phyloP scores from a whole-genome alignment of 75 land plant species.

The Cryptomeria japonica region DNA sequence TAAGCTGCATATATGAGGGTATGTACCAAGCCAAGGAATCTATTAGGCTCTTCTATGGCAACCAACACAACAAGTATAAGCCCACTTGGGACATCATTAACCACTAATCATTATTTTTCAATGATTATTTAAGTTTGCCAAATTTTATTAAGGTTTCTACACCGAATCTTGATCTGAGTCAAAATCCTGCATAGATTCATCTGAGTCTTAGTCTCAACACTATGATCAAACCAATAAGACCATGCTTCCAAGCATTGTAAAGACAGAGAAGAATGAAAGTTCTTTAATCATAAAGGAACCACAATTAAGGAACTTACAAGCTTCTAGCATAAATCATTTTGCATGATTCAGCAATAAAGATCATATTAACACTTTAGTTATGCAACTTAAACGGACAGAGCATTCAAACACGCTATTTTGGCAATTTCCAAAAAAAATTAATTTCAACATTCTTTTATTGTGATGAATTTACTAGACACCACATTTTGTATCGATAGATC shows the following conservation, averaged over 20 bases:
- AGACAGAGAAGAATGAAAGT: not conserved
- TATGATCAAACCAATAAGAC: not conserved
- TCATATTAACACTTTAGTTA: not conserved
- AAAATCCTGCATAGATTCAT: no score
- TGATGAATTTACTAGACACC: not conserved
- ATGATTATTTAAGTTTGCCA: not conserved
- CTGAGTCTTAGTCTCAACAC: no score
- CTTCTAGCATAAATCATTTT: not conserved
- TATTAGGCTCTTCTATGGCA: no score
- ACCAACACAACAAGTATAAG: no score
- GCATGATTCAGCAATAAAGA: not conserved
- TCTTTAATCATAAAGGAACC: not conserved
- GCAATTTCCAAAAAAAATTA: not conserved
- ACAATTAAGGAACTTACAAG: not conserved
- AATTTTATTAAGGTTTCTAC: no score
- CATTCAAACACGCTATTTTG: not conserved
- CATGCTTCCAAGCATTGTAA: not conserved
- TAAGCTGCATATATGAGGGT: no score
- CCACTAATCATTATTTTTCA: no score
- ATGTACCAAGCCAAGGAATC: no score
- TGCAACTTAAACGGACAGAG: not conserved
- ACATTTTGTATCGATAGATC: not conserved
- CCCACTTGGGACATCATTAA: no score
- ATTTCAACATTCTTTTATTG: not conserved
- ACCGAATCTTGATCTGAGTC: no score